Evolutionary conservation across 768 basidiomycete genomes (phyloP).

Genomic region (Kwoniella sp.): DNA sequence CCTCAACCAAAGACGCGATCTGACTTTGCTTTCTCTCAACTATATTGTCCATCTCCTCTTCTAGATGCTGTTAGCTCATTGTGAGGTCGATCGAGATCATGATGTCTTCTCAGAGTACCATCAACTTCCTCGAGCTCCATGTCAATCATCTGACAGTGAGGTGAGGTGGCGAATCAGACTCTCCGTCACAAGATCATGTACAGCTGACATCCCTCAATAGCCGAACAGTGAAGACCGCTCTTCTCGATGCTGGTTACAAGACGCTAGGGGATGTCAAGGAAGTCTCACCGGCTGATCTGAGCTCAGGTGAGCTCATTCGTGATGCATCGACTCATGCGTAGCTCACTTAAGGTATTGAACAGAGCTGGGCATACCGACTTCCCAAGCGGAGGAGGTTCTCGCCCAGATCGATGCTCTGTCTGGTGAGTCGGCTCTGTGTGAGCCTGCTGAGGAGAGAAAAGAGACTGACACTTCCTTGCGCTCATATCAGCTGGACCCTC

Average conservation of each 20-base stretch:
- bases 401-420: slow-evolving; percentile 26
- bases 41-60: neutral
- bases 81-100: too few relatives aligned
- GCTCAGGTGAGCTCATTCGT: slow-evolving; percentile 34
- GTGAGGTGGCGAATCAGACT: too few relatives aligned
- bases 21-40: slow-evolving; percentile 1
- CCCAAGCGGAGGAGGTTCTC: slow-evolving; percentile 43
- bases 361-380: slow-evolving; percentile 40
- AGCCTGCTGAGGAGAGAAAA: too few relatives aligned
- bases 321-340: neutral
- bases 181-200: neutral
- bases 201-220: neutral
- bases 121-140: neutral
- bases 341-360: neutral
- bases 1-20: slow-evolving; percentile 7
- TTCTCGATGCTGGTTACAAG: slow-evolving; percentile 46
- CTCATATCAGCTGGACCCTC: slow-evolving; percentile 10
- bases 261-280: slow-evolving; percentile 29
- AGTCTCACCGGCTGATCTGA: slow-evolving; percentile 33
- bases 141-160: neutral
- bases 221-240: slow-evolving; percentile 32
- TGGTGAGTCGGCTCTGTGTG: slow-evolving; percentile 25
- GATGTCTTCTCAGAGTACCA: too few relatives aligned
- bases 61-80: too few relatives aligned
- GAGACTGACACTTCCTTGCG: neutral